These are phyloP conservation scores for Fibroporia radiculosa DNA, from an alignment of 768 basidiomycete genomes.

Conservation along the genomic window DNA sequence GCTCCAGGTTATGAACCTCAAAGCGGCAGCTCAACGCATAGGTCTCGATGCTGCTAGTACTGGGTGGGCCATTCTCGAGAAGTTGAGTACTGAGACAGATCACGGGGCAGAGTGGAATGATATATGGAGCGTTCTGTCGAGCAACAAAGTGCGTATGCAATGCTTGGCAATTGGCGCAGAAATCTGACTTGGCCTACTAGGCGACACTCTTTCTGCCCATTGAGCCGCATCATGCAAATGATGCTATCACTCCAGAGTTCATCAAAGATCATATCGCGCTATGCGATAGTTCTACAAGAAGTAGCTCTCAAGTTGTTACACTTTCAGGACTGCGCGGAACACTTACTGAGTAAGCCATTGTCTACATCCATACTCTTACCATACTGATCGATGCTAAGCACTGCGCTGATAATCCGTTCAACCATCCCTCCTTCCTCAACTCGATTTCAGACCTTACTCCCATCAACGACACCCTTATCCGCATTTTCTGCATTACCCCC, in stretches of 20 bases:
- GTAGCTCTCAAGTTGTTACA: constrained; percentile 54
- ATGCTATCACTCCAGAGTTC: constrained; percentile 62
- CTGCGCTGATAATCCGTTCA: constrained; percentile 35
- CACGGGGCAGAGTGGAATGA: constrained; percentile 58
- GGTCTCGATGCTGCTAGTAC: constrained; percentile 57
- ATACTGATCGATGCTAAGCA: not conserved
- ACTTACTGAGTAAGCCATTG: not conserved
- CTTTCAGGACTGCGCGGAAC: constrained; percentile 79
- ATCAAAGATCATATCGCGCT: constrained; percentile 79
- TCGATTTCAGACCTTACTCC: constrained; percentile 31
- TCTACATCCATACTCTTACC: not conserved
- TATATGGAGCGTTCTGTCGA: constrained; percentile 55
- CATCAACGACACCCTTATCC: constrained; percentile 27
- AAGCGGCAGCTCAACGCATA: constrained; percentile 59
- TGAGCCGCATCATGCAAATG: constrained; percentile 43
- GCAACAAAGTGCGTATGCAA: constrained; percentile 50
- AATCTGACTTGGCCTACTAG: constrained; percentile 30
- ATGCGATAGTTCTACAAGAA: constrained; percentile 41
- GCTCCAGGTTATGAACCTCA: constrained; percentile 66
- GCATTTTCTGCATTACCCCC: constrained; percentile 44
- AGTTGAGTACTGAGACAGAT: constrained; percentile 45
- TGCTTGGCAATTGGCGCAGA: too few species aligned
- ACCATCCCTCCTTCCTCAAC: constrained; percentile 34
- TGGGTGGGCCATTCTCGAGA: constrained; percentile 77
- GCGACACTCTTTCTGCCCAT: constrained; percentile 75